Percentiles rank a stretch among this genome's conserved stretches.
Evolutionary conservation across 148 eudicot species (phyloP).

Genomic region (Dianthus caryophyllus): DNA sequence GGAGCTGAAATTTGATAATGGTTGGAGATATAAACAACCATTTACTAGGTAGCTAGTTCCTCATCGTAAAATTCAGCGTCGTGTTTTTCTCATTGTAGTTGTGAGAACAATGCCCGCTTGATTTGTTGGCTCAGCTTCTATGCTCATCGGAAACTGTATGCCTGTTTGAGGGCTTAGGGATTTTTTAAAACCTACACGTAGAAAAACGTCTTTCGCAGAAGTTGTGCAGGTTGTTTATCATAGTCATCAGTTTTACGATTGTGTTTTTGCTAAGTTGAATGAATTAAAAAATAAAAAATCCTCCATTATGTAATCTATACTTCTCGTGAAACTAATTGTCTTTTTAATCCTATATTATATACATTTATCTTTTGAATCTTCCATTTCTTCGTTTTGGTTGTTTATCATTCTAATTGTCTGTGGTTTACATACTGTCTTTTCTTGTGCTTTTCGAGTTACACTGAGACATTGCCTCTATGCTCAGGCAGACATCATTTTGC

Average conservation of each 20-base stretch:
- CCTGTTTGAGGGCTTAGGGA: background rate
- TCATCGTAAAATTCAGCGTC: background rate
- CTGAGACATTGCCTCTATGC: conserved; percentile 13
- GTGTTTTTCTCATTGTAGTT: background rate
- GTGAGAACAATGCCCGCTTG: no score
- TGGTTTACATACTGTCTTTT: background rate
- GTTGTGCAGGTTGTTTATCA: background rate
- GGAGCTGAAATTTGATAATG: background rate
- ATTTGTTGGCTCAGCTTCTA: background rate
- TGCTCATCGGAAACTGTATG: background rate
- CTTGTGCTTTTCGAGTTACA: background rate
- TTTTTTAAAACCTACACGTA: background rate
- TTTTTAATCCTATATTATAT: no score
- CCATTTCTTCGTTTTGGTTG: background rate
- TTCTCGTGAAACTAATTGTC: background rate
- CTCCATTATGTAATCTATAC: background rate
- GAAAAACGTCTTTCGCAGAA: background rate
- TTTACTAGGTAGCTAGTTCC: background rate
- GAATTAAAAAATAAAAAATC: background rate
- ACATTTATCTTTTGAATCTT: background rate
- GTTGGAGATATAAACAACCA: no score
- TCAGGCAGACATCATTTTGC: conserved; percentile 75
- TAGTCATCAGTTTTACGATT: background rate
- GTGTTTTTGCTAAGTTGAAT: background rate
- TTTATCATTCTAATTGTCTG: background rate